These are phyloP conservation scores for Omphalotus guepiniiformis DNA, from an alignment of 768 basidiomycete genomes.

Conservation along the genomic window DNA sequence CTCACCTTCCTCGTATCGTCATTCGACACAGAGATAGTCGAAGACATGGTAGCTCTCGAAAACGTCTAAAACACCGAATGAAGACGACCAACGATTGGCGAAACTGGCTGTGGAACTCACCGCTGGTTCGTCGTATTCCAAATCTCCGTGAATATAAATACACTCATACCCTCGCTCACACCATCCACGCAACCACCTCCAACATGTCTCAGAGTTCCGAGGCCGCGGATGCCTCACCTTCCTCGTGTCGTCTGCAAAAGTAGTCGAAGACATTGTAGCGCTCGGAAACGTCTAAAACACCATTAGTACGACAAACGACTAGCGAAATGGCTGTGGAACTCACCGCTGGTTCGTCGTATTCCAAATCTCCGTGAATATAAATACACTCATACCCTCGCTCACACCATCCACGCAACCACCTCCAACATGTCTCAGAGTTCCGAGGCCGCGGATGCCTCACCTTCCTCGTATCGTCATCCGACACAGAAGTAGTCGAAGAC, in stretches of 20 bases:
- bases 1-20: slow-evolving; percentile 1
- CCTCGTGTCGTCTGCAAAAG: no score
- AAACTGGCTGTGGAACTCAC: slow-evolving; percentile 15
- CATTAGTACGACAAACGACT: background rate
- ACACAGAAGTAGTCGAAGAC: background rate
- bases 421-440: slow-evolving; percentile 19
- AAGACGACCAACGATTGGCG: no score
- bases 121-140: slow-evolving; percentile 16
- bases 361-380: slow-evolving; percentile 23
- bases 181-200: slow-evolving; percentile 28
- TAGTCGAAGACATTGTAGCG: no score
- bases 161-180: slow-evolving; percentile 22
- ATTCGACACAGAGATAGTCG: no score
- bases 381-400: slow-evolving; percentile 17
- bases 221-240: slow-evolving; percentile 17
- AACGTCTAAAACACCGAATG: no score
- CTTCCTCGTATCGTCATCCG: background rate
- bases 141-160: slow-evolving; percentile 20
- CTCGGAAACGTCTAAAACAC: background rate
- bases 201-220: slow-evolving; percentile 18
- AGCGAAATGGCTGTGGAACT: no score
- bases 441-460: slow-evolving; percentile 16
- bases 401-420: slow-evolving; percentile 30
- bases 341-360: slow-evolving; percentile 17
- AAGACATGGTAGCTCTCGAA: no score